These are phyloP conservation scores for Nicotiana noctiflora DNA, from an alignment of 257 asterid genomes.

Conservation along the genomic window DNA sequence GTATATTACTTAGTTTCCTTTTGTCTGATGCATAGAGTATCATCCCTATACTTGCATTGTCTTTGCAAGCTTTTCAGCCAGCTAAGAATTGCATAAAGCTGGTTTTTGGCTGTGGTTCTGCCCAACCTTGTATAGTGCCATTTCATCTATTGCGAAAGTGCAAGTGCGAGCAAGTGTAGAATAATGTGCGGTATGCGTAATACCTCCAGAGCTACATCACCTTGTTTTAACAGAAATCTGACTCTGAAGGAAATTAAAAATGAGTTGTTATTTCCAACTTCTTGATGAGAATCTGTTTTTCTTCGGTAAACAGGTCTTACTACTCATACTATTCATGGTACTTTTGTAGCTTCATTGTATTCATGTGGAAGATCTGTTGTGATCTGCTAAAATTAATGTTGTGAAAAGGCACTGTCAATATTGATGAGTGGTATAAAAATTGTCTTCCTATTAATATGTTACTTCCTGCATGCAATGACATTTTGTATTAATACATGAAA, in stretches of 20 bases:
- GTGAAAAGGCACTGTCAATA: neutral
- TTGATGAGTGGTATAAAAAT: neutral
- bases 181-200: neutral
- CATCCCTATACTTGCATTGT: neutral
- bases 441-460: neutral
- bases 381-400: slow-evolving; percentile 1
- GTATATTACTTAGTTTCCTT: neutral
- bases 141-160: neutral
- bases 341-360: neutral
- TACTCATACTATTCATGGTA: neutral
- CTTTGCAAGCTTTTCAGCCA: neutral
- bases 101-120: neutral
- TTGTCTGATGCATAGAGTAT: neutral
- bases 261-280: neutral
- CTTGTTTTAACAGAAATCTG: neutral
- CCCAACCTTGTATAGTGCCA: neutral
- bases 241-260: neutral
- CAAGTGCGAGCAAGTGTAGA: neutral
- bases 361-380: neutral
- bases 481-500: neutral
- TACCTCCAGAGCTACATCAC: neutral
- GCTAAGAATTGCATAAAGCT: neutral
- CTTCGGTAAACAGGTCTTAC: neutral
- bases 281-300: neutral
- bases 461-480: neutral